A percentile compares a stretch with the other conserved stretches of the same genome.
phyloP scores from a whole-genome alignment of 192 early-diverging fungal genomes.

The Piromyces sp. region DNA sequence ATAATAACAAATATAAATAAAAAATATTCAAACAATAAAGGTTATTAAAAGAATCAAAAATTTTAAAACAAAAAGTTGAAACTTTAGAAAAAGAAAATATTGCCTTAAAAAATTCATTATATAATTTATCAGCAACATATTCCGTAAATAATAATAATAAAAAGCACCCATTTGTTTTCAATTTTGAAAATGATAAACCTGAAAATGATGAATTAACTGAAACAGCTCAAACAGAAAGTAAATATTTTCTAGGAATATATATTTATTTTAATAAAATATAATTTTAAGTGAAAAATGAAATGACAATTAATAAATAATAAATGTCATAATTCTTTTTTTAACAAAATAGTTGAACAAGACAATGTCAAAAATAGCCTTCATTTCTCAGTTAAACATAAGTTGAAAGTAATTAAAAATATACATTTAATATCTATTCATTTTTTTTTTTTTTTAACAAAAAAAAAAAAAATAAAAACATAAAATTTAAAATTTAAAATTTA shows the following conservation, averaged over 20 bases:
- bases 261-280: no score
- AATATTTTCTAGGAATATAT: neutral
- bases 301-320: no score
- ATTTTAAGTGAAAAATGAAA: no score
- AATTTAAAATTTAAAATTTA: no score
- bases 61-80: constrained; percentile 57
- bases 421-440: no score
- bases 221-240: neutral
- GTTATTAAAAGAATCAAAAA: constrained; percentile 42
- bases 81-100: constrained; percentile 55
- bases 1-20: no score
- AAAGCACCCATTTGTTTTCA: constrained; percentile 21
- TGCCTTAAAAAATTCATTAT: constrained; percentile 64
- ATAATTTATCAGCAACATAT: constrained; percentile 57
- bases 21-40: no score
- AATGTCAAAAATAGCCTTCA: constrained; percentile 22
- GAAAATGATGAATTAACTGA: neutral
- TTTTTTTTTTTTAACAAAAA: no score
- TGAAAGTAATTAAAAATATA: constrained; percentile 21
- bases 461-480: no score
- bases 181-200: constrained; percentile 8
- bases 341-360: constrained; percentile 6
- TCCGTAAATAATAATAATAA: constrained; percentile 19
- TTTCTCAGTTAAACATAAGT: constrained; percentile 46
- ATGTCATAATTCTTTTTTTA: no score